A percentile compares a stretch with the other conserved stretches of the same genome.
These are phyloP conservation scores for Lactarius quietus DNA, from an alignment of 768 basidiomycete species.

Conservation along the genomic window DNA sequence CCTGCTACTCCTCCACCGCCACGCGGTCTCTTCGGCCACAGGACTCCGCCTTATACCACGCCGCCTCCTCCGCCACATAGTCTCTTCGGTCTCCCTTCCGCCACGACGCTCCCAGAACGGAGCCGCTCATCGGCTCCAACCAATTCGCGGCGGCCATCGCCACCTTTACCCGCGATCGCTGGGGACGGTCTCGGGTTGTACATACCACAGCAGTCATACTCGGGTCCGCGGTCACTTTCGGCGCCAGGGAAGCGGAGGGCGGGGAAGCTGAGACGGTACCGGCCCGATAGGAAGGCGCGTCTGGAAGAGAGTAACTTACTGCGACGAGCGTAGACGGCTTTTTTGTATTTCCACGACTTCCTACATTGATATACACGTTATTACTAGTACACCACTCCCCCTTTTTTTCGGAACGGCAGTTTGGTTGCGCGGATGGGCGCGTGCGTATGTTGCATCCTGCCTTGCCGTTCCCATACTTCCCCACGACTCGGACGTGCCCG, in stretches of 20 bases:
- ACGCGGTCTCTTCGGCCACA: background rate
- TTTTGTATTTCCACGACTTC: no score
- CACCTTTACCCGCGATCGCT: background rate
- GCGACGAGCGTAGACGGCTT: background rate
- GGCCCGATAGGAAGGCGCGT: slow-evolving; percentile 67
- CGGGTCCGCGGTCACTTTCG: background rate
- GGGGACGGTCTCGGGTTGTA: background rate
- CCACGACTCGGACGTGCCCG: no score
- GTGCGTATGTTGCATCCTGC: no score
- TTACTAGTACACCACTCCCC: no score
- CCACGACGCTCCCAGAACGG: background rate
- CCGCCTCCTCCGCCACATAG: background rate
- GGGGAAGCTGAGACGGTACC: slow-evolving; percentile 43
- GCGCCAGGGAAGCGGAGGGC: slow-evolving; percentile 33
- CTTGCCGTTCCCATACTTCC: no score
- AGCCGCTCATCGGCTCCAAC: background rate
- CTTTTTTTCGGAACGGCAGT: no score
- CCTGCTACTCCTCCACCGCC: background rate
- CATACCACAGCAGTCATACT: background rate
- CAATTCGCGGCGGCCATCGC: background rate
- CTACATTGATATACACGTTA: no score
- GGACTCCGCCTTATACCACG: background rate
- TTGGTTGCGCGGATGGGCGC: no score
- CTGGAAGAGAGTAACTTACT: slow-evolving; percentile 43
- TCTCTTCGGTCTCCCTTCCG: background rate